Conservation (phyloP, 2,329 filamentous ascomycete genomes). For the Penicillium sp. region DNA sequence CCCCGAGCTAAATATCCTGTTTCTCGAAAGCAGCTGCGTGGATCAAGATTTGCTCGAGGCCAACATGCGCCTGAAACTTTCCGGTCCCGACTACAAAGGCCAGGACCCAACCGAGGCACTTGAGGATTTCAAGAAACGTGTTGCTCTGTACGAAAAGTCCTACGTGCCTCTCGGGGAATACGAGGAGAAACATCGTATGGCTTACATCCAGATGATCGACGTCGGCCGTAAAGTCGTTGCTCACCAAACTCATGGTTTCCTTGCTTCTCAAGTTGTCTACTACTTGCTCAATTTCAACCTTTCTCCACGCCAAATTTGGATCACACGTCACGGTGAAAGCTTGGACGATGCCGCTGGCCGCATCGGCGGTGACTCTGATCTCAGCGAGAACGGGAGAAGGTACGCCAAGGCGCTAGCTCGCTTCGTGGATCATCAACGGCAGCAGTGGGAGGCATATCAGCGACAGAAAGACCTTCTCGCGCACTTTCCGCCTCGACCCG, state of each 20-base stretch:
- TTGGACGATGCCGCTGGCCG: constrained; percentile 81
- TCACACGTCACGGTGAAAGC: constrained; percentile 91
- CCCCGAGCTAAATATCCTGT: constrained; percentile 81
- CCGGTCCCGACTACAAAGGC: constrained; percentile 90
- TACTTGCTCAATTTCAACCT: constrained; percentile 97
- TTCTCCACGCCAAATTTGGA: constrained; percentile 94
- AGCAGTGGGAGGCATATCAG: constrained; percentile 79
- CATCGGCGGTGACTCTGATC: constrained; percentile 83
- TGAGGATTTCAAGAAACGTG: constrained; percentile 87
- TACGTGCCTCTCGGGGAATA: constrained; percentile 88
- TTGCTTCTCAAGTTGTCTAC: constrained; percentile 87
- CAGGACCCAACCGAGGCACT: constrained; percentile 85
- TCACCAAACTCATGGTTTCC: constrained; percentile 84
- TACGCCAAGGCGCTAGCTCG: constrained; percentile 77
- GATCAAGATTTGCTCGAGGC: constrained; percentile 83
- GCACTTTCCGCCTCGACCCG: constrained; percentile 84
- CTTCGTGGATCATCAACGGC: constrained; percentile 79
- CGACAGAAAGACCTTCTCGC: constrained; percentile 72
- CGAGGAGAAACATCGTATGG: constrained; percentile 85
- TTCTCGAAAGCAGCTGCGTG: constrained; percentile 90
- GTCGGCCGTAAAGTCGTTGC: constrained; percentile 92
- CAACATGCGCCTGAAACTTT: constrained; percentile 96
- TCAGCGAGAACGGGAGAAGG: constrained; percentile 74
- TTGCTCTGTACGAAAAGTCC: constrained; percentile 88
- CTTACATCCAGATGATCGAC: constrained; percentile 97